Evolutionary conservation across 345 rosid species (phyloP).

Genomic region (Citrus mangshanensis): DNA sequence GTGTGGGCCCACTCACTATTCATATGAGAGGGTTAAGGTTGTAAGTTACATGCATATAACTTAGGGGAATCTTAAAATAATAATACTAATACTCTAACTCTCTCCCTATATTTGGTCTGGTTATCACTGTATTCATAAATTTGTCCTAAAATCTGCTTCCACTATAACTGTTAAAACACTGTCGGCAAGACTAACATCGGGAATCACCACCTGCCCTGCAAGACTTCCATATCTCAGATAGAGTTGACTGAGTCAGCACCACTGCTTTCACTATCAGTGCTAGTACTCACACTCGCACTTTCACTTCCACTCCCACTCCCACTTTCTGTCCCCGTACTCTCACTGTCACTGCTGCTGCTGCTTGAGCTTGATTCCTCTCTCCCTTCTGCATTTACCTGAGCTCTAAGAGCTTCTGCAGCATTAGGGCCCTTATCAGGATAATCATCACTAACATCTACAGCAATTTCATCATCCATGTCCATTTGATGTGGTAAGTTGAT

Average conservation of each 20-base stretch:
- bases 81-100: background rate
- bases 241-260: slow-evolving; percentile 35
- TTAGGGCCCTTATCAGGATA: slow-evolving; percentile 53
- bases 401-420: slow-evolving; percentile 88
- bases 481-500: slow-evolving; percentile 51
- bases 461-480: slow-evolving; percentile 67
- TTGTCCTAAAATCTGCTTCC: background rate
- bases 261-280: slow-evolving; percentile 36
- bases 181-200: slow-evolving; percentile 4
- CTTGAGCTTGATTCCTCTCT: slow-evolving; percentile 40
- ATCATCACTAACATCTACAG: slow-evolving; percentile 68
- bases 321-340: slow-evolving; percentile 42
- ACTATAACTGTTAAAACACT: background rate
- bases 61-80: too few species aligned
- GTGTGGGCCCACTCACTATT: too few species aligned
- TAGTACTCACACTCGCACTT: slow-evolving; percentile 39
- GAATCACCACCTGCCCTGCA: background rate
- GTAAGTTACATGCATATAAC: too few species aligned
- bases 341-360: slow-evolving; percentile 58
- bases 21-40: too few species aligned
- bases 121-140: background rate
- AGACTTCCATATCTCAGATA: slow-evolving; percentile 13
- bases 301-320: slow-evolving; percentile 46
- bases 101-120: background rate
- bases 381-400: slow-evolving; percentile 66